phyloP scores from a whole-genome alignment of 768 basidiomycete species.

The Lactarius quietus region DNA sequence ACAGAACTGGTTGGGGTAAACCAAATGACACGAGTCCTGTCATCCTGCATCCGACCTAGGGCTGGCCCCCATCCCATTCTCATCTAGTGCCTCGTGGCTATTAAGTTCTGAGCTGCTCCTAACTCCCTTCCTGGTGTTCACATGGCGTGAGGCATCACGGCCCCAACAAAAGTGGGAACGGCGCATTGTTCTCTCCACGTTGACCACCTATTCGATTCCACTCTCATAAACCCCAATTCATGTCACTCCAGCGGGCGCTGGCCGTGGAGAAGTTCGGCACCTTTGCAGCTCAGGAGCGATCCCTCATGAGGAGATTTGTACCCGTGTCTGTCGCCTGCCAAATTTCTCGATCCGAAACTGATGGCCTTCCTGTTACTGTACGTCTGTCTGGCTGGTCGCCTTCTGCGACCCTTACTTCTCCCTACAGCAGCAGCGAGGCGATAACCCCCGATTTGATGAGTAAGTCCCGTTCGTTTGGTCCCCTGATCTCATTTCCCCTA shows the following conservation, averaged over 20 bases:
- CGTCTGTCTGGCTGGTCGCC: neutral
- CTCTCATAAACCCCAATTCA: slow-evolving; percentile 18
- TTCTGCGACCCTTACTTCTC: neutral
- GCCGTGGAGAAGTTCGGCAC: slow-evolving; percentile 7
- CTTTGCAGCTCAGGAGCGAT: neutral
- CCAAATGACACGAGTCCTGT: slow-evolving; percentile 9
- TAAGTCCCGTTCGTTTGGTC: slow-evolving; percentile 4
- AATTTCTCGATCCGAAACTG: slow-evolving; percentile 8
- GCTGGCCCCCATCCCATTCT: slow-evolving; percentile 1
- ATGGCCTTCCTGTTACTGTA: neutral
- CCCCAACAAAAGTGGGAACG: slow-evolving; percentile 8
- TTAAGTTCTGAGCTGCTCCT: slow-evolving; percentile 7
- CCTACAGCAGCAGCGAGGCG: neutral
- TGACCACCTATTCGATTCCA: neutral
- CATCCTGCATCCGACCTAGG: neutral
- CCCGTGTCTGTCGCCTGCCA: neutral
- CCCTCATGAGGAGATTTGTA: slow-evolving; percentile 1
- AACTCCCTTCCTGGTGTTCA: slow-evolving; percentile 12
- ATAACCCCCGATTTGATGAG: slow-evolving; percentile 8
- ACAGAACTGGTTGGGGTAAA: slow-evolving; percentile 9
- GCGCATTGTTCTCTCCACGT: slow-evolving; percentile 1
- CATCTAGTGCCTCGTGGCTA: slow-evolving; percentile 7
- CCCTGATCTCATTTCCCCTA: slow-evolving; percentile 4
- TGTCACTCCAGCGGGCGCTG: slow-evolving; percentile 3
- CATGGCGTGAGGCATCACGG: slow-evolving; percentile 13